Evolutionary conservation across 495 filamentous ascomycete genomes (phyloP), one percentile per base, ranked within the genome.

Genomic region (Amphirosellinia nigrospora): DNA sequence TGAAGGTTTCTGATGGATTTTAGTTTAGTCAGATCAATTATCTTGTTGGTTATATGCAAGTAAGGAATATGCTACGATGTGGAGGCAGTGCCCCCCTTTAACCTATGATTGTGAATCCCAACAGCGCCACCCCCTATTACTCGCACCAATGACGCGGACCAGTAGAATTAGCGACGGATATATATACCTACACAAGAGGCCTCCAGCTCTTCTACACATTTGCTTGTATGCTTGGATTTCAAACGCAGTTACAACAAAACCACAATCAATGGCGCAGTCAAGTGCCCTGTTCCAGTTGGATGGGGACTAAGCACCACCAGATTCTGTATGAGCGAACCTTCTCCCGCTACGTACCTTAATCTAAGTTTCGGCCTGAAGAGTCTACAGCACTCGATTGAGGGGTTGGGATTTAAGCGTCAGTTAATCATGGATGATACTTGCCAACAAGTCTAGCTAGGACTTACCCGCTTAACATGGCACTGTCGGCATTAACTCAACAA

Each of bases 51-150:
- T 60, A n/a, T n/a, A n/a, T n/a, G n/a, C n/a, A 26, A 60, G 32
- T 23, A 39, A 4, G 58, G 34, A 4, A 41, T 7, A 4, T 45
- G 11, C 60, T n/a, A 8, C 39, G 3, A 32, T n/a, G n/a, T n/a
- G 39, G 30, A 28, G 23, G 38, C 60, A 45, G 38, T 63, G 60
- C 60, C 21, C 21, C 21, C 32, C 32, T 2, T 41, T 26, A 39
- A 23, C 32, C 34, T 60, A 11, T 39, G 56, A 61, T 39, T 16
- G 58, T 41, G 36, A 61, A 28, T 34, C 21, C 32, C 38, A 45
- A n/a, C 60, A 63, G 60, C 39, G 60, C 60, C 60, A 63, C 60
- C 60, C 60, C 60, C 60, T 63, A 63, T 46, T 46, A 19, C 39
- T 38, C 21, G n/a, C 60, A 13, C 58, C 26, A 45, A 45, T 30